Base-by-base conservation (phyloP, 2,329 filamentous ascomycete species). In the Colletotrichum caudatum region DNA sequence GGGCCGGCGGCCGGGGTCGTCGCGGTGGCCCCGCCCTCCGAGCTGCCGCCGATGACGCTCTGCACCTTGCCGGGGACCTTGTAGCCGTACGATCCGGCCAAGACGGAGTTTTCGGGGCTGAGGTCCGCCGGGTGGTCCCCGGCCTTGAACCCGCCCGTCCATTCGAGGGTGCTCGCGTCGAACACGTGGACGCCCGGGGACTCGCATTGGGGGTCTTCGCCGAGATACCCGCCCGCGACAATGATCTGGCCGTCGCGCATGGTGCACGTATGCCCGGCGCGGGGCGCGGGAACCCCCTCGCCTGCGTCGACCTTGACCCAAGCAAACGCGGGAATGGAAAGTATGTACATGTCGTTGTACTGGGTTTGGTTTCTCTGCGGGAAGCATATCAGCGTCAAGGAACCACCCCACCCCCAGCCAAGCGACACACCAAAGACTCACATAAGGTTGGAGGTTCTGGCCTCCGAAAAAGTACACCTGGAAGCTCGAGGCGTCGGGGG, bases 381-480 rank as follows among this genome's bases (percentile, higher is more conserved):
- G 1, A 7, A 12, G 9, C n/a, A n/a, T 53, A 39, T 76, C 61
- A 74, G 74, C 33, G 35, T 57, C 11, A 12, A 12, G 0, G 14
- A 2, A 4, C 9, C 29, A 16, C 8, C 4, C 41, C 20, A 41
- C 14, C 8, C 4, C 41, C 20, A 41, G 18, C 2, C 14, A 5
- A 46, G 11, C 5, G 26, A 20, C 48, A 20, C 48, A 33, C 1
- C 29, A 29, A 23, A 61, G 20, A 77, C 82, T 76, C 75, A 84
- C 90, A 71, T 85, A 87, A 0, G 92, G 92, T 35, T 89, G 84
- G 1, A 94, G 83, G 74, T 93, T 92, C 78, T 94, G 93, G 0
- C 93, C 93, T 16, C 92, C 93, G 77, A 92, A 94, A 82, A 94
- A 87, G 81, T 94, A 94, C 56, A 95, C 86, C 77, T 94, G 92